These are phyloP conservation scores for Tetrahymena borealis DNA, from an alignment of 73 alveolate genomes.

Conservation along the genomic window DNA sequence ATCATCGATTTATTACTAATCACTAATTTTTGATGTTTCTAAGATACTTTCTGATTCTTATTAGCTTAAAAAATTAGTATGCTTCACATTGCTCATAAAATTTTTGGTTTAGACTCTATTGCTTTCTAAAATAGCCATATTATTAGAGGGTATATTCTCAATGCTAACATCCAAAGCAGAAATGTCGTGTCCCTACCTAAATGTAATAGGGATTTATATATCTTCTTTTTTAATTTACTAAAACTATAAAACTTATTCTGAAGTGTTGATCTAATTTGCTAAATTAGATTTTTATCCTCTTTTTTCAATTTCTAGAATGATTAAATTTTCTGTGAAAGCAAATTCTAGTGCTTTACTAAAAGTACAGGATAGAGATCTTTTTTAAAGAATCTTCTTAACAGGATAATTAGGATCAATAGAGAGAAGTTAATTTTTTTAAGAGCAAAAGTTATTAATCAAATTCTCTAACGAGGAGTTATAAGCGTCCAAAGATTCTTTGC, in stretches of 20 bases:
- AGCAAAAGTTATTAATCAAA: neutral
- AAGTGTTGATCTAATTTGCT: too few species aligned
- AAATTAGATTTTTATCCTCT: neutral
- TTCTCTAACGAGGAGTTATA: neutral
- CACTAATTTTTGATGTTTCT: too few species aligned
- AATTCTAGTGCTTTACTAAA: neutral
- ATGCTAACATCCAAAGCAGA: neutral
- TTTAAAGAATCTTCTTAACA: neutral
- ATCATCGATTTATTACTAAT: too few species aligned
- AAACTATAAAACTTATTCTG: neutral
- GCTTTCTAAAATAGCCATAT: neutral
- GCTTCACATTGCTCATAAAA: neutral
- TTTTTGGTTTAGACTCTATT: neutral
- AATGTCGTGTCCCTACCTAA: neutral
- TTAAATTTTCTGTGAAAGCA: neutral
- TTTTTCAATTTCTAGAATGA: neutral
- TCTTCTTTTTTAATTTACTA: neutral
- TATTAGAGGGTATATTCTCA: neutral
- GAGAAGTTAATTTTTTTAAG: neutral
- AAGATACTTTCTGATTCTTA: neutral
- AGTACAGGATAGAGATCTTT: neutral
- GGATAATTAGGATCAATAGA: neutral
- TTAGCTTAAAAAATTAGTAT: neutral
- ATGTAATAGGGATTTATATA: neutral
- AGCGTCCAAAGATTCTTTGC: neutral